Conservation (phyloP, 352 stramenopile species). For the Thalassiosira allenii region DNA sequence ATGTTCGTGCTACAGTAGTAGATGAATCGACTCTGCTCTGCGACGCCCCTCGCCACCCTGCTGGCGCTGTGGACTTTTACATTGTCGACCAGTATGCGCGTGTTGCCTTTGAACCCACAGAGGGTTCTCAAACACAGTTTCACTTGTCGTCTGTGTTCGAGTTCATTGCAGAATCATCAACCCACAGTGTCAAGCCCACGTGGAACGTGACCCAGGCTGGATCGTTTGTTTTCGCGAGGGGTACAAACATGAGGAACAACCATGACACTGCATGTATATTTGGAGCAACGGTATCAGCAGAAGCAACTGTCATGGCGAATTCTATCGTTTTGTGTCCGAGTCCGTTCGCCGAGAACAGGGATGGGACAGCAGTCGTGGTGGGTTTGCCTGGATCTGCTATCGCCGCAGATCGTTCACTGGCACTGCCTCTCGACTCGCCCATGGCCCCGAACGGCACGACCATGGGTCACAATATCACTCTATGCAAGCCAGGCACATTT, state of each 20-base stretch:
- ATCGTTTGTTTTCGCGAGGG: slow-evolving; percentile 91
- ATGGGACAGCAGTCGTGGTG: slow-evolving; percentile 80
- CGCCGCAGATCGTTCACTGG: neutral
- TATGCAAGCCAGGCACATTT: slow-evolving; percentile 93
- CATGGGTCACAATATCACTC: slow-evolving; percentile 91
- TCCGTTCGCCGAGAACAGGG: slow-evolving; percentile 77
- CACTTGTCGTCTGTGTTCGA: slow-evolving; percentile 87
- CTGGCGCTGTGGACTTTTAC: slow-evolving; percentile 85
- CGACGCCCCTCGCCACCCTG: slow-evolving; percentile 77
- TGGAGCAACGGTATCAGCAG: slow-evolving; percentile 78
- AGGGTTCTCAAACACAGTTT: slow-evolving; percentile 25
- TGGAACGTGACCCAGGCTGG: slow-evolving; percentile 87
- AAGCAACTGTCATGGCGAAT: slow-evolving; percentile 88
- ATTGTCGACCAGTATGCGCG: slow-evolving; percentile 84
- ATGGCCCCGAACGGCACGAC: slow-evolving; percentile 89
- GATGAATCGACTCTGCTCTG: slow-evolving; percentile 56
- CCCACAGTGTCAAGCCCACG: slow-evolving; percentile 87
- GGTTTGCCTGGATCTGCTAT: slow-evolving; percentile 44
- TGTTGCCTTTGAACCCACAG: slow-evolving; percentile 64
- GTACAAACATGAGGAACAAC: slow-evolving; percentile 93
- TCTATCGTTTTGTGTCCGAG: slow-evolving; percentile 88
- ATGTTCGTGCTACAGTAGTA: slow-evolving; percentile 66
- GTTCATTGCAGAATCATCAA: slow-evolving; percentile 89
- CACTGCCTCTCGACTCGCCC: slow-evolving; percentile 51
- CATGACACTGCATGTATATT: slow-evolving; percentile 91